Percentiles rank a stretch among this genome's conserved stretches.
Evolutionary conservation across 2,329 filamentous ascomycete species (phyloP).

Genomic region (Venturia pyrina): DNA sequence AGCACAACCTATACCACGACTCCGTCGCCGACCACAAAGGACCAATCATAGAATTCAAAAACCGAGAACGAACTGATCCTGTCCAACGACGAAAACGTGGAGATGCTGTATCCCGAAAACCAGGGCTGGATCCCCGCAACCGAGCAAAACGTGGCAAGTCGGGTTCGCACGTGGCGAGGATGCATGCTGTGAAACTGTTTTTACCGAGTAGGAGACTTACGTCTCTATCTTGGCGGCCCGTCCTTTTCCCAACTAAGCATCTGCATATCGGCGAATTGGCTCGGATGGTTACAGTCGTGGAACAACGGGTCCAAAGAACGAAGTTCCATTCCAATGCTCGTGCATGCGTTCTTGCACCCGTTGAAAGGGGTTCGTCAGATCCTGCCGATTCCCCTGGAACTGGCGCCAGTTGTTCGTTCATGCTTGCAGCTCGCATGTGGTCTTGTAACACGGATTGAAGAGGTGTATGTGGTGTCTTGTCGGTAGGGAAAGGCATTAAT

Average conservation of each 20-base stretch:
- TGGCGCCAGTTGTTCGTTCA: no score
- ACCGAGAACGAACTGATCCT: neutral
- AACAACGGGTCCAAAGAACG: neutral
- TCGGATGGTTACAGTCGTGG: neutral
- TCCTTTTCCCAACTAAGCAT: no score
- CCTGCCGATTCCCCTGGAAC: neutral
- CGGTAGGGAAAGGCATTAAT: neutral
- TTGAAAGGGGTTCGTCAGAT: neutral
- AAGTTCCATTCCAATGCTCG: no score
- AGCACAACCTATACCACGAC: neutral
- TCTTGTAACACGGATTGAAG: neutral
- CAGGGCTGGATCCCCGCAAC: neutral
- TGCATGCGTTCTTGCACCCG: no score
- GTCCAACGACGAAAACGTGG: neutral
- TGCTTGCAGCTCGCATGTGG: neutral
- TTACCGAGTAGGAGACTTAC: neutral
- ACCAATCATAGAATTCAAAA: neutral
- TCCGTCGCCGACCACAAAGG: neutral
- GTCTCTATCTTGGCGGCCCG: no score
- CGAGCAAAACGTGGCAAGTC: neutral
- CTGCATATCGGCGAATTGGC: neutral
- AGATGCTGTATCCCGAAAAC: neutral
- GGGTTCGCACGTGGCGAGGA: neutral
- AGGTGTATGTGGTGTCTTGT: neutral
- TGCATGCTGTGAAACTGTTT: neutral